Base-by-base conservation (phyloP, 2,329 filamentous ascomycete genomes). In the Mycogone perniciosa region DNA sequence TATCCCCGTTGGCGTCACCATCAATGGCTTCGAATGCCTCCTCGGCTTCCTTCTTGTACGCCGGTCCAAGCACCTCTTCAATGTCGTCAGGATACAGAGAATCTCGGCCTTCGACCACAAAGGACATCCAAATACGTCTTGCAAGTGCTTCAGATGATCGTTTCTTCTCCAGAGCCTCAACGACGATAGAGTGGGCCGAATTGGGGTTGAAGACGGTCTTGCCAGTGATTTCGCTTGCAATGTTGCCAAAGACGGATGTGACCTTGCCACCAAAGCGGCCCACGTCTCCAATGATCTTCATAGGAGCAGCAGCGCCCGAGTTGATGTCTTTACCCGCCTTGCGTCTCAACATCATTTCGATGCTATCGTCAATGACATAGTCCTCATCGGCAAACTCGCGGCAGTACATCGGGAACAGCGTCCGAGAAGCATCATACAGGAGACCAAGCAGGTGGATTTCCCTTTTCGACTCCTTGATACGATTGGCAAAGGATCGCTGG, bases 61-160 rank as follows among this genome's bases (percentile, higher is more conserved):
- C 80, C 0, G 80, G 72, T 2, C 92, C 92, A 53, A 99, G 84
- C 7, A 97, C 92, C 65, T 97, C 92, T 31, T 84, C 66, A 35
- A 99, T 79, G 64, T 99, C 93, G 4, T 96, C 89, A 7, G 80
- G 69, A 58, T 80, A 88, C 7, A 99, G 76, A 0, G 85, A 75
- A 38, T 96, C 89, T 52, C 84, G 84, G 60, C 89, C 90, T 68
- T 97, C 92, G 4, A 93, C 82, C 1, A 96, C 93, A 64, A 96
- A 95, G 1, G 91, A 96, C 89, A 96, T 95, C 93, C 93, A 97
- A 56, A 97, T 85, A 62, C 93, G 86, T 59, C 83, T 86, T n/a
- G 89, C 91, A 52, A 97, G 74, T n/a, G 93, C 93, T 66, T 97
- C 91, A 0, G 90, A 89, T 6, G 89, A 88, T 53, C 79, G 77